Conservation (phyloP, 169 alveolate genomes). For the Eimeria brunetti region DNA sequence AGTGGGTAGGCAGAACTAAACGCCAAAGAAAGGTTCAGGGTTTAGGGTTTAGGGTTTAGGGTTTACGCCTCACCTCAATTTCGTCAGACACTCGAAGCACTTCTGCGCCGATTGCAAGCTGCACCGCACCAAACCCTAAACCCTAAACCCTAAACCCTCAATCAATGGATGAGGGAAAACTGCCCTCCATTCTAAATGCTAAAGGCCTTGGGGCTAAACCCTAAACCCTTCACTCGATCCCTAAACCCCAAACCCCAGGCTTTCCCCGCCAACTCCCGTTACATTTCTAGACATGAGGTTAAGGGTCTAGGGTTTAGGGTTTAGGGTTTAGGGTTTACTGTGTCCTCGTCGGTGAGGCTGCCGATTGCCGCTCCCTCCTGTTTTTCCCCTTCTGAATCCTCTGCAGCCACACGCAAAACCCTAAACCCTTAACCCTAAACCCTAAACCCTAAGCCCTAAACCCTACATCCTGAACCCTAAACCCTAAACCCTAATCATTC, state of each 20-base stretch:
- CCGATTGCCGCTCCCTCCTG: not conserved
- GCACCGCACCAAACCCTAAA: not conserved
- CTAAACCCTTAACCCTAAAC: conserved; percentile 26
- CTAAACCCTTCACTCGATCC: not conserved
- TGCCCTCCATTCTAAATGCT: no score
- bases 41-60: conserved; percentile 54
- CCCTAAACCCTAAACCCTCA: conserved; percentile 26
- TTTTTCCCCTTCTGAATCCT: not conserved
- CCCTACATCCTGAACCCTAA: not conserved
- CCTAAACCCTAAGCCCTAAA: not conserved
- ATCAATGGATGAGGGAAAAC: no score
- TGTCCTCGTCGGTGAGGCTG: not conserved
- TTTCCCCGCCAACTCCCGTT: not conserved
- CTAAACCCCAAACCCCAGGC: not conserved
- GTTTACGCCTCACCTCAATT: conserved; percentile 7
- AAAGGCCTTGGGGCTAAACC: not conserved
- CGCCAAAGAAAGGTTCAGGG: not conserved
- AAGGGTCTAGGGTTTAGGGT: conserved; percentile 25
- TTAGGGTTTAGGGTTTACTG: conserved; percentile 58
- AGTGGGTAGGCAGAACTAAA: not conserved
- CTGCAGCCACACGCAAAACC: conserved; percentile 31
- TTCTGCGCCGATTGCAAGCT: conserved; percentile 14
- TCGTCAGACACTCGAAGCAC: conserved; percentile 43
- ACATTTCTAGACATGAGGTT: not conserved
- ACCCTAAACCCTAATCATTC: no score